These are phyloP conservation scores for Mucor irregularis DNA, from an alignment of 371 early-diverging fungal species.

Conservation along the genomic window DNA sequence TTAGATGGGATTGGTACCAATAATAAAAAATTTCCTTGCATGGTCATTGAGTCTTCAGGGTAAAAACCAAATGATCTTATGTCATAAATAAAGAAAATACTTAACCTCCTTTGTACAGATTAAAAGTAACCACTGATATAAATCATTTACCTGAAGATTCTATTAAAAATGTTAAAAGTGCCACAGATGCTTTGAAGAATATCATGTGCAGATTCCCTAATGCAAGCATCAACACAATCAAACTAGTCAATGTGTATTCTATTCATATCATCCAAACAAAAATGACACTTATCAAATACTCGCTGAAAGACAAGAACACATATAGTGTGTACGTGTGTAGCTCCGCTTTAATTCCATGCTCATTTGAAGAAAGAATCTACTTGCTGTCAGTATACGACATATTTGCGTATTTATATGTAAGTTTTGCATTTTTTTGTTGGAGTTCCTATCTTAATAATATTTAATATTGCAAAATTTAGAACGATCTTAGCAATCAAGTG, in stretches of 20 bases:
- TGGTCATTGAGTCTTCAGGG: constrained; percentile 17
- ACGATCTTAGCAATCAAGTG: constrained; percentile 8
- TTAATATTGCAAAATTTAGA: constrained; percentile 5
- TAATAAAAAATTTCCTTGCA: constrained; percentile 3
- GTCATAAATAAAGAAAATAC: constrained; percentile 1
- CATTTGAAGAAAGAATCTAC: constrained; percentile 6
- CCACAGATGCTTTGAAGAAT: constrained; percentile 9
- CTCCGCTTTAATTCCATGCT: constrained; percentile 1
- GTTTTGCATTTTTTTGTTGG: constrained; percentile 13
- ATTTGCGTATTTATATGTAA: constrained; percentile 15
- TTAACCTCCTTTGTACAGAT: constrained; percentile 8
- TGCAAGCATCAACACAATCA: constrained; percentile 14
- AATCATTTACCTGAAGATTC: constrained; percentile 10
- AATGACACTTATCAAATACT: constrained; percentile 12
- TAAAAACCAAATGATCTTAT: constrained; percentile 7
- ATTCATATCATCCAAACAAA: constrained; percentile 16
- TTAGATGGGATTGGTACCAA: constrained; percentile 16
- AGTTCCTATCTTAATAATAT: constrained; percentile 10
- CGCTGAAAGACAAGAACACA: constrained; percentile 3
- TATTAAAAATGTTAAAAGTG: constrained; percentile 18
- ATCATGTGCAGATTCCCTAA: constrained; percentile 15
- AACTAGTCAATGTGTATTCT: constrained; percentile 7
- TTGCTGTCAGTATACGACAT: constrained; percentile 8
- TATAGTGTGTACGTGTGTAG: constrained; percentile 6
- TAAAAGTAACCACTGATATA: constrained; percentile 13